A percentile compares a stretch with the other conserved stretches of the same genome.
These are phyloP conservation scores for Russula emetica DNA, from an alignment of 768 basidiomycete genomes.

Conservation along the genomic window DNA sequence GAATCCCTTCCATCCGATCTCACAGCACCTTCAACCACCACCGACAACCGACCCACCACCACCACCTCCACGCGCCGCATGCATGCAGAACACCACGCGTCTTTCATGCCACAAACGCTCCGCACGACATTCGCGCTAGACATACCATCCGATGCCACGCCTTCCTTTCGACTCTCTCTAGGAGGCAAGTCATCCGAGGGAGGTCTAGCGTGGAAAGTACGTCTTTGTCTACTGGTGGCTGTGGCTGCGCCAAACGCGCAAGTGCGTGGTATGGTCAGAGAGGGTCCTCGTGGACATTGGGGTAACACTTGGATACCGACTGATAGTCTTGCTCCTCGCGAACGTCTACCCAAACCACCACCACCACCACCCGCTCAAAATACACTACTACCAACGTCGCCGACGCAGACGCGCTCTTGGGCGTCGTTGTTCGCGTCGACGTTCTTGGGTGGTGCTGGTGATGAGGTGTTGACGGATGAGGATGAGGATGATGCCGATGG, in stretches of 20 bases:
- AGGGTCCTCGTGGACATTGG: conserved; percentile 67
- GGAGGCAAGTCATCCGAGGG: conserved; percentile 45
- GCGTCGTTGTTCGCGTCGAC: conserved; percentile 42
- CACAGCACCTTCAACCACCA: conserved; percentile 42
- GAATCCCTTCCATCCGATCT: conserved; percentile 71
- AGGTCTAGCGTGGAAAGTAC: conserved; percentile 87
- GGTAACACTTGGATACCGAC: conserved; percentile 63
- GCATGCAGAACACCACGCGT: conserved; percentile 82
- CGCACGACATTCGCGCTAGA: conserved; percentile 86
- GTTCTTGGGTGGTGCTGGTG: conserved; percentile 46
- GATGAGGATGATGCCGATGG: conserved; percentile 27
- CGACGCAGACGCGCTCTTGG: conserved; percentile 36
- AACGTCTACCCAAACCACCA: conserved; percentile 40
- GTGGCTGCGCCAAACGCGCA: conserved; percentile 49
- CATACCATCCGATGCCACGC: conserved; percentile 88
- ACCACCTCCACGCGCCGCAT: conserved; percentile 55
- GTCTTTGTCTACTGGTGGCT: conserved; percentile 80
- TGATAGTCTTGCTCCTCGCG: conserved; percentile 53
- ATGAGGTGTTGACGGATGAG: conserved; percentile 39
- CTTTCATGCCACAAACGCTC: conserved; percentile 64
- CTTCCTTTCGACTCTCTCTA: conserved; percentile 70
- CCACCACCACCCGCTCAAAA: no score
- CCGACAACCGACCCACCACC: conserved; percentile 28
- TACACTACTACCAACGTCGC: not conserved
- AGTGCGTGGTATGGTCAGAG: conserved; percentile 49